Evolutionary conservation across 1,284 basidiomycete genomes (phyloP).

Genomic region (Xanthoconium separans): DNA sequence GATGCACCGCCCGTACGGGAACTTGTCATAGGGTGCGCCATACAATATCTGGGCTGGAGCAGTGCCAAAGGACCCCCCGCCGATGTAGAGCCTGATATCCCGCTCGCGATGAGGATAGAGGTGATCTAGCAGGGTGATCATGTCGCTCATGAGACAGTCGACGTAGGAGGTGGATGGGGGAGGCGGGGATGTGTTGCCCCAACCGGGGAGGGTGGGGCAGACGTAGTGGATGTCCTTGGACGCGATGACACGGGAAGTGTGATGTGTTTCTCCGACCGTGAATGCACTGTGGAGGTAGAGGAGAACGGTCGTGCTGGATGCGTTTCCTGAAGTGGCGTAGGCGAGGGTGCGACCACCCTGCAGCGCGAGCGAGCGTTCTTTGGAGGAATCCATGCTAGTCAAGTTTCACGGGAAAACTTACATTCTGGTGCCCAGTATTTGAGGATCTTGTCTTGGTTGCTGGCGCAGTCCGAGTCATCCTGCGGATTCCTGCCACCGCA

Average conservation of each 20-base stretch:
- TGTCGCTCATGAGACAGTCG: conserved; percentile 44
- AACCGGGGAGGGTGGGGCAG: conserved; percentile 55
- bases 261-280: conserved; percentile 42
- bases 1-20: conserved; percentile 48
- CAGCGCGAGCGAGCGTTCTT: conserved; percentile 42
- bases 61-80: conserved; percentile 54
- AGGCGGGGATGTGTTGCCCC: conserved; percentile 51
- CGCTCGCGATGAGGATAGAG: conserved; percentile 43
- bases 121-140: conserved; percentile 47
- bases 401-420: neutral
- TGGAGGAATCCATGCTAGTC: conserved; percentile 14
- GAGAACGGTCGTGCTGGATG: conserved; percentile 44
- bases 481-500: neutral
- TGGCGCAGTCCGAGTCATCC: neutral
- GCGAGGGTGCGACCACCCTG: conserved; percentile 48
- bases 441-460: neutral
- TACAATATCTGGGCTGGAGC: conserved; percentile 57
- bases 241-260: conserved; percentile 33
- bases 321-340: conserved; percentile 49
- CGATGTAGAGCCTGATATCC: conserved; percentile 47
- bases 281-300: conserved; percentile 56
- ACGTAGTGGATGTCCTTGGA: conserved; percentile 45
- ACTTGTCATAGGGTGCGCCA: conserved; percentile 47
- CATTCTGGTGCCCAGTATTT: conserved; percentile 3
- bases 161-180: conserved; percentile 37